Percentiles rank a stretch among this genome's conserved stretches.
phyloP scores from a whole-genome alignment of 2,329 filamentous ascomycete species.

The Microsporum ferrugineum region DNA sequence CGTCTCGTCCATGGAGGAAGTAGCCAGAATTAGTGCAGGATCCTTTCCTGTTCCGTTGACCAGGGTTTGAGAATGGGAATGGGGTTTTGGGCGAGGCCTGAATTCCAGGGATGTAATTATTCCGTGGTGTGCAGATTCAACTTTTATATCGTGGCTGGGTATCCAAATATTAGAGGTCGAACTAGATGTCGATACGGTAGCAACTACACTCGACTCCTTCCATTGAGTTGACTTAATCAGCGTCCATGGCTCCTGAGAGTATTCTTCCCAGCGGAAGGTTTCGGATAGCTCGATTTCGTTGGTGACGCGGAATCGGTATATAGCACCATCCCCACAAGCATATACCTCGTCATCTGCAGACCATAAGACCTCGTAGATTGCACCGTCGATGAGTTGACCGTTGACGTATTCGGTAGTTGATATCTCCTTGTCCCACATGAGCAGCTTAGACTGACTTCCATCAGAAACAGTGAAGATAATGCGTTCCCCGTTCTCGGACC shows the following conservation, averaged over 20 bases:
- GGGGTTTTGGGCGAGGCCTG: slow-evolving; percentile 24
- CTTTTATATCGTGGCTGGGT: slow-evolving; percentile 33
- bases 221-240: slow-evolving; percentile 29
- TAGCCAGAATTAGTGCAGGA: slow-evolving; percentile 30
- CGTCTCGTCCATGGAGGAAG: slow-evolving; percentile 36
- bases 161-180: slow-evolving; percentile 33
- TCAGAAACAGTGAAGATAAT: slow-evolving; percentile 36
- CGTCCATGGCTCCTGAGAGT: slow-evolving; percentile 29
- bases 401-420: slow-evolving; percentile 29
- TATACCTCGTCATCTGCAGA: slow-evolving; percentile 27
- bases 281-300: slow-evolving; percentile 28
- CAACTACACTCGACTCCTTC: slow-evolving; percentile 24
- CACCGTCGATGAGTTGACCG: slow-evolving; percentile 27
- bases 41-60: slow-evolving; percentile 10
- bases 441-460: slow-evolving; percentile 30
- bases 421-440: slow-evolving; percentile 34
- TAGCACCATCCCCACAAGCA: slow-evolving; percentile 30
- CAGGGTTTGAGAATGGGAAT: slow-evolving; percentile 7
- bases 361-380: slow-evolving; percentile 36
- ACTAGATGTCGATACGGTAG: slow-evolving; percentile 27
- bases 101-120: slow-evolving; percentile 36
- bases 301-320: slow-evolving; percentile 32
- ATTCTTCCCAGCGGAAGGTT: slow-evolving; percentile 21
- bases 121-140: slow-evolving; percentile 31
- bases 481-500: slow-evolving; percentile 30